phyloP scores from a whole-genome alignment of 768 basidiomycete species.

The Russula brevipes region DNA sequence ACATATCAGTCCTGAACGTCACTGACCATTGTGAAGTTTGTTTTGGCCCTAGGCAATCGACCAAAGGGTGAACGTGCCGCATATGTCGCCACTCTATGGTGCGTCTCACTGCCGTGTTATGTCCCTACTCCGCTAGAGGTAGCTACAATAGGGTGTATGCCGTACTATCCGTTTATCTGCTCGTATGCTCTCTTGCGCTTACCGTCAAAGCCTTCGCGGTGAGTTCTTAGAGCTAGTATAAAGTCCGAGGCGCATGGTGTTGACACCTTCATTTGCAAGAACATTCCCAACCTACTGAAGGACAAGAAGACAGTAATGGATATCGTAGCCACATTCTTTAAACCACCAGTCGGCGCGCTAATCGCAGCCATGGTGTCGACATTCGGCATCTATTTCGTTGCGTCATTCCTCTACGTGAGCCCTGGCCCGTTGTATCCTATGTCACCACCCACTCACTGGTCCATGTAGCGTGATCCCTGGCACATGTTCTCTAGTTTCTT shows the following conservation, averaged over 20 bases:
- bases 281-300: constrained; percentile 48
- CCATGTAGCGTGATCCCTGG: constrained; percentile 86
- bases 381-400: constrained; percentile 81
- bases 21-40: constrained; percentile 39
- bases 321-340: constrained; percentile 59
- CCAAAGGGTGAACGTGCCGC: constrained; percentile 83
- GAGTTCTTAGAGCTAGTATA: constrained; percentile 26
- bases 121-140: constrained; percentile 7
- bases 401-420: constrained; percentile 83
- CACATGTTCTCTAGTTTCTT: constrained; percentile 94
- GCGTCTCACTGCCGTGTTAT: constrained; percentile 23
- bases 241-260: background rate
- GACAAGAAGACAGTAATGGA: constrained; percentile 41
- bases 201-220: constrained; percentile 77
- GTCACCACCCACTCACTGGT: constrained; percentile 12
- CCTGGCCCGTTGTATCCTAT: background rate
- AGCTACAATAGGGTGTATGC: constrained; percentile 66
- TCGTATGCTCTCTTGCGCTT: constrained; percentile 82
- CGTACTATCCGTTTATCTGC: constrained; percentile 73
- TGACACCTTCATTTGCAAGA: constrained; percentile 32
- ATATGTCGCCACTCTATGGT: constrained; percentile 72
- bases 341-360: constrained; percentile 70
- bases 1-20: background rate
- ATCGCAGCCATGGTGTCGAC: constrained; percentile 87
- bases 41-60: constrained; percentile 71